Conservation (phyloP, 2,329 filamentous ascomycete species). For the Hypoxylon sp. region DNA sequence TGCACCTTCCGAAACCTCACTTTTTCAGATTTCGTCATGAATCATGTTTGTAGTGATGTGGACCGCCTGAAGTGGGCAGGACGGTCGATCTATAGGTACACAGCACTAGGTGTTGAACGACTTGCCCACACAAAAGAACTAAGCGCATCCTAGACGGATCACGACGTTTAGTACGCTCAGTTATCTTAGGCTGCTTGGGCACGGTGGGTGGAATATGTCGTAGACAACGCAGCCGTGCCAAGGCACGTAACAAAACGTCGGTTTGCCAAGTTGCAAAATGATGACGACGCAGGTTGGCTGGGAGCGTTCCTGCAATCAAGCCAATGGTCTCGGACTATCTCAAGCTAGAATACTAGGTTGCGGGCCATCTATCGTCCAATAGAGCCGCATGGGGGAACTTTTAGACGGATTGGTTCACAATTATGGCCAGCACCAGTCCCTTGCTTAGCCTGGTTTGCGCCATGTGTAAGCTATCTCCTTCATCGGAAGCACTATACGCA, state of each 20-base stretch:
- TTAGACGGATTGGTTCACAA: constrained; percentile 22
- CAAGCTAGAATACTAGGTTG: constrained; percentile 2
- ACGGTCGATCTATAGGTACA: constrained; percentile 27
- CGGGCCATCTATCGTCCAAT: not conserved
- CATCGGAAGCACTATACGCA: constrained; percentile 1
- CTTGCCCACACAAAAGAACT: constrained; percentile 10
- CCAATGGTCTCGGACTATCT: constrained; percentile 21
- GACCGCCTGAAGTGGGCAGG: constrained; percentile 7
- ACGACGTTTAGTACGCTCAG: constrained; percentile 10
- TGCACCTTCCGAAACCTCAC: constrained; percentile 22
- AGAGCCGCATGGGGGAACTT: constrained; percentile 31
- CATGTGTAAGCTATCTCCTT: constrained; percentile 18
- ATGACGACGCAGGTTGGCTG: constrained; percentile 34
- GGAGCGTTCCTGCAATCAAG: constrained; percentile 19
- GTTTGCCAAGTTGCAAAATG: constrained; percentile 27
- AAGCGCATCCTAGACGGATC: constrained; percentile 19
- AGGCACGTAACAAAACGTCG: constrained; percentile 25
- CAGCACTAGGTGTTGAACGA: constrained; percentile 7
- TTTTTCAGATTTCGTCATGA: constrained; percentile 35
- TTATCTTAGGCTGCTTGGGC: constrained; percentile 4
- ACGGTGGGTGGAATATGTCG: constrained; percentile 20
- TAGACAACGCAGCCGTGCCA: constrained; percentile 29
- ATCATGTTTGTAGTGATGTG: constrained; percentile 30
- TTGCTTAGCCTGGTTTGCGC: constrained; percentile 14
- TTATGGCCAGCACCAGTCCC: constrained; percentile 27